Base-by-base conservation (phyloP, 306 rosid genomes). In the Vigna trinervia region DNA sequence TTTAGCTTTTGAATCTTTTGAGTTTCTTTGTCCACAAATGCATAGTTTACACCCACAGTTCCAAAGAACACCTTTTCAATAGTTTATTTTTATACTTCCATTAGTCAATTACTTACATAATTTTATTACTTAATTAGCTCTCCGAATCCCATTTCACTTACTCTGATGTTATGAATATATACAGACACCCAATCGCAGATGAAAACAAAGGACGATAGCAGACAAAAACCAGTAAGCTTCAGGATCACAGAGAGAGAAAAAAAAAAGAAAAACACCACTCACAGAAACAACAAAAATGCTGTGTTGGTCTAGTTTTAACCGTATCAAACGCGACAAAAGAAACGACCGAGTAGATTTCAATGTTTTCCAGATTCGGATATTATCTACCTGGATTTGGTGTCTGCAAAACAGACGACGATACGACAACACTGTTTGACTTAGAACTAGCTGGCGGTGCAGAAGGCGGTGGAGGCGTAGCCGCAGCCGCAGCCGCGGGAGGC, bases 141-240 rank as follows among this genome's bases (percentile, higher is more conserved):
- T 38, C 22, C 28, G 50, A 63, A 63, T 63, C 83, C 75, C 79
- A 78, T 81, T 65, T 89, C 82, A 74, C 80, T 51, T 82, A 45
- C 74, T 52, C 80, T 78, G 62, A 75, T 30, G 28, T 50, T 65
- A 41, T 65, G 52, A 39, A 65, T 41, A 41, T 41, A 20, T 17
- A 19, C 52, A 59, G 6, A 23, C 62, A 59, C 6, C 22, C 70
- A 64, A 39, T 34, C 60, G 70, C 77, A 80, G 78, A 73, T 53
- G 81, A 86, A 57, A 86, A 60, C 85, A 87, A 84, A 74, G 64
- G 58, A 73, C 84, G 78, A 79, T 72, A 87, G 72, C 94, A 80
- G 96, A 94, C 97, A 94, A 94, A 89, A 83, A 78, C 85, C 69
- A 80, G 90, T 76, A 89, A 32, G 81, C 87, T 87, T 89, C 88